These are phyloP conservation scores for Thalassiosira pacifica DNA, from an alignment of 352 stramenopile species.

Conservation along the genomic window DNA sequence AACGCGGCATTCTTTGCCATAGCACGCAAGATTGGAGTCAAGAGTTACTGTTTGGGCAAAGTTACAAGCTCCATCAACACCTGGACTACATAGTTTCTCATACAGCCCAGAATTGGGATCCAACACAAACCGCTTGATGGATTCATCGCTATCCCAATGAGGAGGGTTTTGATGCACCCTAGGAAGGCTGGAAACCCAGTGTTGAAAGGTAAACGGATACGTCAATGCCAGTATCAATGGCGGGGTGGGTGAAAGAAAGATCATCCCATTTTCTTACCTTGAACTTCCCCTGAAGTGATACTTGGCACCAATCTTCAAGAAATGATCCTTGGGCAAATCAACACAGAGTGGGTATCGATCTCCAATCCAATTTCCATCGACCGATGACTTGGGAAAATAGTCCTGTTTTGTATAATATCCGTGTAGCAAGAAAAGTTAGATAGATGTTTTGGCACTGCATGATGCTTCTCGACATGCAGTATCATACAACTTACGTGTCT, in stretches of 20 bases:
- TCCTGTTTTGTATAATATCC: too few species aligned
- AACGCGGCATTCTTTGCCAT: constrained; percentile 65
- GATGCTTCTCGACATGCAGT: too few species aligned
- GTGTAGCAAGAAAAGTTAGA: too few species aligned
- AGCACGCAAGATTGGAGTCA: constrained; percentile 63
- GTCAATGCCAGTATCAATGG: too few species aligned
- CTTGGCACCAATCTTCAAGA: constrained; percentile 74
- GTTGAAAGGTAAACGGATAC: too few species aligned
- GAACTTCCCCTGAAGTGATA: constrained; percentile 64
- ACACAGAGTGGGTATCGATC: constrained; percentile 84
- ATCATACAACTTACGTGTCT: too few species aligned
- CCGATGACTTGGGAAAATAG: constrained; percentile 77
- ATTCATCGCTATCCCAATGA: constrained; percentile 65
- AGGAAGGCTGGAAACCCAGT: too few species aligned
- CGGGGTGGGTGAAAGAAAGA: too few species aligned
- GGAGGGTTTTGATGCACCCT: constrained; percentile 42
- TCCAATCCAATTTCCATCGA: constrained; percentile 80
- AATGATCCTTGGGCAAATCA: constrained; percentile 76
- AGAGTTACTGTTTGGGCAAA: constrained; percentile 61
- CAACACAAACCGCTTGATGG: constrained; percentile 68
- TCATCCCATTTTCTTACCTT: too few species aligned
- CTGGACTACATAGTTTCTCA: constrained; percentile 66
- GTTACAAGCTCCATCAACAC: constrained; percentile 51
- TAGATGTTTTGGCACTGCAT: too few species aligned
- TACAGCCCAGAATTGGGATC: constrained; percentile 57